Percentiles rank a stretch among this genome's conserved stretches.
These are phyloP conservation scores for Fusarium penzigii DNA, from an alignment of 2,329 filamentous ascomycete species.

Conservation along the genomic window DNA sequence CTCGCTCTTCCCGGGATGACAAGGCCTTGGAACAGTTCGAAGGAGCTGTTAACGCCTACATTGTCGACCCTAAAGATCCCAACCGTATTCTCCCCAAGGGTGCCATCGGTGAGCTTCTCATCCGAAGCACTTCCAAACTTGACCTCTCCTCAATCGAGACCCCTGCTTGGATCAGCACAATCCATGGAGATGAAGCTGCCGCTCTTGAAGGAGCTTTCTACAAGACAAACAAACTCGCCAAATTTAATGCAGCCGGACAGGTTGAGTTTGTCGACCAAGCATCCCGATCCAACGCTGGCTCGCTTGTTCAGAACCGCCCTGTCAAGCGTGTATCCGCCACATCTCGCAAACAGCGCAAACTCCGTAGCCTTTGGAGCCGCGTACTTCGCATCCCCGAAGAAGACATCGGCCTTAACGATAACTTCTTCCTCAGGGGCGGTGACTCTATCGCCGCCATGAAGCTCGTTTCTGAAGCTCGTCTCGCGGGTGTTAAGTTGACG, in stretches of 20 bases:
- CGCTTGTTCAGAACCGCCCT: slow-evolving; percentile 6
- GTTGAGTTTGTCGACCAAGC: slow-evolving; percentile 32
- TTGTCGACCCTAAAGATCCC: slow-evolving; percentile 40
- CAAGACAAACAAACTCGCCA: slow-evolving; percentile 43
- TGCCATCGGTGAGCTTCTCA: slow-evolving; percentile 45
- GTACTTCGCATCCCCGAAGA: slow-evolving; percentile 46
- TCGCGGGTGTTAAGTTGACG: slow-evolving; percentile 48
- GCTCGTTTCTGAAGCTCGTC: slow-evolving; percentile 55
- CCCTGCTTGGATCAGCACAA: slow-evolving; percentile 32
- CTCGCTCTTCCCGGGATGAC: slow-evolving; percentile 12
- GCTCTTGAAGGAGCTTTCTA: slow-evolving; percentile 33
- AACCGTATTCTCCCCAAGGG: slow-evolving; percentile 41
- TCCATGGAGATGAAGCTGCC: slow-evolving; percentile 7
- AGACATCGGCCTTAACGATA: slow-evolving; percentile 54
- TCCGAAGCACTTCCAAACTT: slow-evolving; percentile 35
- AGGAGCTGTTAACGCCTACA: slow-evolving; percentile 36
- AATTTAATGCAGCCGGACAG: slow-evolving; percentile 34
- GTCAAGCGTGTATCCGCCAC: slow-evolving; percentile 39
- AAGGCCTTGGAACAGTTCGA: slow-evolving; percentile 25
- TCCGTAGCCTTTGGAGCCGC: slow-evolving; percentile 50
- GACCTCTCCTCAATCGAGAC: slow-evolving; percentile 25
- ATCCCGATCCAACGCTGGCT: slow-evolving; percentile 10
- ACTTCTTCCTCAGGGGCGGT: slow-evolving; percentile 62
- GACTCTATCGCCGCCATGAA: slow-evolving; percentile 64
- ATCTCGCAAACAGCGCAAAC: slow-evolving; percentile 43